Conservation (phyloP, 495 filamentous ascomycete species). For the Pyrenula aspistea region DNA sequence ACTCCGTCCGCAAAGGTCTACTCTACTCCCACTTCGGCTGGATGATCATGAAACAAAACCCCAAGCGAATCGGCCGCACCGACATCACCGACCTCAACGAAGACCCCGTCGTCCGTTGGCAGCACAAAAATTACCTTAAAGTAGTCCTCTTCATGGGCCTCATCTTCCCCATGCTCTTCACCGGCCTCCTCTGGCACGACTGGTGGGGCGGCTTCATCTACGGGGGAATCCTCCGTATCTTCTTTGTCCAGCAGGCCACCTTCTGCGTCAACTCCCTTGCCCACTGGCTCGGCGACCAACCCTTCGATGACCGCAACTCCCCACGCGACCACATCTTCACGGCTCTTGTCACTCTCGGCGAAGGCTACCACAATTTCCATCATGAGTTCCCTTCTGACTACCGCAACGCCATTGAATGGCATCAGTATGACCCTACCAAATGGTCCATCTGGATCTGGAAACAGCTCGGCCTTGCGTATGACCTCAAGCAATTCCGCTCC, state of each 20-base stretch:
- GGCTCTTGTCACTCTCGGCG: constrained; percentile 87
- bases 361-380: constrained; percentile 99
- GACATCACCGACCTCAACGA: constrained; percentile 96
- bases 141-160: constrained; percentile 80
- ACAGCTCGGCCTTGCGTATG: constrained; percentile 84
- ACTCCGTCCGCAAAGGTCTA: constrained; percentile 95
- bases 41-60: constrained; percentile 94
- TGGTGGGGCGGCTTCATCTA: constrained; percentile 89
- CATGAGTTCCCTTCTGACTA: constrained; percentile 99
- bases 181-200: constrained; percentile 83
- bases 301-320: constrained; percentile 97
- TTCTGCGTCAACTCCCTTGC: constrained; percentile 99
- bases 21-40: constrained; percentile 91
- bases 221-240: constrained; percentile 87
- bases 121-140: constrained; percentile 89
- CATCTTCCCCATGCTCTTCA: constrained; percentile 68
- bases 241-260: constrained; percentile 97
- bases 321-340: constrained; percentile 95
- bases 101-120: constrained; percentile 85
- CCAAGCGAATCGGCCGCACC: constrained; percentile 84
- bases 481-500: constrained; percentile 92
- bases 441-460: constrained; percentile 94
- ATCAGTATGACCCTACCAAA: constrained; percentile 98
- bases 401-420: constrained; percentile 96
- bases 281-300: constrained; percentile 98